Base-by-base conservation (phyloP, 805 yeast species). In the Hanseniaspora nectarophila region DNA sequence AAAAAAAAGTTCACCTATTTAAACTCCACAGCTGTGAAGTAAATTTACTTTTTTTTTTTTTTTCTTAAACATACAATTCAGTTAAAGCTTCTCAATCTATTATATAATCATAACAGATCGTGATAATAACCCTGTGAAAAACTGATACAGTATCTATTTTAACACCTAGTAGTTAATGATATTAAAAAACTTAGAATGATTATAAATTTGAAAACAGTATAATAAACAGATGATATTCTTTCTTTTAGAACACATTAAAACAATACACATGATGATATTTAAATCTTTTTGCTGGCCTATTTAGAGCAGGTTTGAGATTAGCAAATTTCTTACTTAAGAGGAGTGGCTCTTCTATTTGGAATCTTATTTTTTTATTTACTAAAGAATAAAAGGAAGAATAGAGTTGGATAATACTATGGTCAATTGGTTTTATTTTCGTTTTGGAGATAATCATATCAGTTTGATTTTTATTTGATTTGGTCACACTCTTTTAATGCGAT, bases 401-500 rank as follows among this genome's bases (percentile, higher is more conserved):
- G 34, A 42, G 45, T 42, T 21, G 23, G 16, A 15, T 29, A 15
- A 42, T 42, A 20, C 16, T 42, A 42, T 18, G 35, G 45, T 29
- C 7, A 42, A 15, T n/a, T 42, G 35, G n/a, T 50, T 33, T 43
- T 49, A 42, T 18, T 26, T 42, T 35, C 47, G 53, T 42, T 42
- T 42, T 49, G 46, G 28, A 23, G 15, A 16, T 49, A 42, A 40
- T 29, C 32, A 7, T 29, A 40, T 34, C 43, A 44, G 37, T 15
- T n/a, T 18, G 38, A 23, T 50, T 43, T 37, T 43, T 21, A 31
- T 21, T 33, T 37, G 31, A 29, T 43, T 37, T 40, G 29, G 32
- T 34, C 20, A 26, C 45, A 29, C 70, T 68, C 67, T 68, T 72
- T 74, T 80, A 78, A 74, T 73, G 78, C 78, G 73, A 75, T 70